Base-by-base conservation (phyloP, 306 rosid genomes). In the Boehmeria nivea region DNA sequence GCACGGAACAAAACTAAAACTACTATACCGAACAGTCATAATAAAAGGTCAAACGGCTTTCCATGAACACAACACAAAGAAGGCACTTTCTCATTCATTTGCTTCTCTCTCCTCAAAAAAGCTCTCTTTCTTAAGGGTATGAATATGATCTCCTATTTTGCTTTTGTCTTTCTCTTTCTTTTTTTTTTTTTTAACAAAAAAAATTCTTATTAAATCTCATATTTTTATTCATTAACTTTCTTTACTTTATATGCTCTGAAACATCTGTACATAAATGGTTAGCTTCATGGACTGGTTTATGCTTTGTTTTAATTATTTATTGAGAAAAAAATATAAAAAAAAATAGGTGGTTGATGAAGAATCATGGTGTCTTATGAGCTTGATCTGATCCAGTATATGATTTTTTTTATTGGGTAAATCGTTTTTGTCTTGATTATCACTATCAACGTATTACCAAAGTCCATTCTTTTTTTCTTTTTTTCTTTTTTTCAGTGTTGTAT, bases 21-120 rank as follows among this genome's bases (percentile, higher is more conserved):
- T 22, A 48, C 33, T 15, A 20, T 54, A 67, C 67, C 74, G 31
- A 67, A 62, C 68, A 58, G 69, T 72, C 77, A 14, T 54, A 27
- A 46, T n/a, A 6, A 14, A 14, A 33, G 60, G 58, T 67, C 74
- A 63, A 73, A 62, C 36, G 39, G 24, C 56, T 52, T 67, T 58
- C 69, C 74, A 55, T 63, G 74, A 62, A 16, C 54, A 45, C 17
- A 38, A 51, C 44, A 54, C 34, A 28, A 28, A 3, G 9, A 31
- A 31, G 36, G n/a, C n/a, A n/a, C n/a, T n/a, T n/a, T n/a, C n/a
- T 50, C 65, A 37, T 56, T 33, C 63, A 6, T 43, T 24, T 11
- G 27, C 58, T 52, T 42, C 10, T 58, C 54, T 39, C 20, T 13
- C 58, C n/a, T n/a, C n/a, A n/a, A n/a, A n/a, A n/a, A n/a, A n/a